Base-by-base conservation (phyloP, 1,284 basidiomycete genomes). In the Porodaedalea pini region DNA sequence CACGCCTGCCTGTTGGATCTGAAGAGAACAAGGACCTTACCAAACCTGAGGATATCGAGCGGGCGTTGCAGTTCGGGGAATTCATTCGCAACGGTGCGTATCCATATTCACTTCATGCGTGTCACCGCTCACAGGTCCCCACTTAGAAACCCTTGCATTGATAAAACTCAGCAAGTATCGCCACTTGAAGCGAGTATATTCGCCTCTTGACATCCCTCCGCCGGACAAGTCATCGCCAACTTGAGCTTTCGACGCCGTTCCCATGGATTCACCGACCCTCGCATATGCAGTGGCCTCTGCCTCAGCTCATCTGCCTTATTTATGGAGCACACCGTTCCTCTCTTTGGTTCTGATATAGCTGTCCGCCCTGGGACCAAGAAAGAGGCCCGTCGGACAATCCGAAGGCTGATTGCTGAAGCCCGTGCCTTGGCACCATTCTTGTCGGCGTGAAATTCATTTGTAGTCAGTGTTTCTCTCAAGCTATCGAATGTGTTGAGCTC, bases 121-220 rank as follows among this genome's bases (percentile, higher is more conserved):
- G 2, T 29, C 49, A 25, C 17, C 27, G 11, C 45, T 31, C 21
- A 51, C 25, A 29, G 2, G 27, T 2, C 1, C 6, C 6, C 29
- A 25, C 29, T 19, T 69, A 94, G 92, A 94, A 76, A 92, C 92
- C 0, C 76, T 94, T 43, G 90, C 92, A 0, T 72, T 95, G 40
- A 92, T 94, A 67, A 87, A 89, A 3, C 74, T 95, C 51, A 83
- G 88, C 65, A 95, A 95, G 71, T 95, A 93, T 67, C 82, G 92
- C 44, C 83, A 92, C 70, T 74, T 95, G 58, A 86, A 85, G 66
- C 77, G 88, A 51, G 81, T 83, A 74, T 94, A 94, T 68, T 36
- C 44, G 13, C 51, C 57, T 2, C 21, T 40, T 8, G 57, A 47
- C 15, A 27, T 34, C 21, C 37, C 45, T 19, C 23, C 48, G 21